These are phyloP conservation scores for Globisporangium recalcitrans DNA, from an alignment of 352 stramenopile genomes.

Conservation along the genomic window DNA sequence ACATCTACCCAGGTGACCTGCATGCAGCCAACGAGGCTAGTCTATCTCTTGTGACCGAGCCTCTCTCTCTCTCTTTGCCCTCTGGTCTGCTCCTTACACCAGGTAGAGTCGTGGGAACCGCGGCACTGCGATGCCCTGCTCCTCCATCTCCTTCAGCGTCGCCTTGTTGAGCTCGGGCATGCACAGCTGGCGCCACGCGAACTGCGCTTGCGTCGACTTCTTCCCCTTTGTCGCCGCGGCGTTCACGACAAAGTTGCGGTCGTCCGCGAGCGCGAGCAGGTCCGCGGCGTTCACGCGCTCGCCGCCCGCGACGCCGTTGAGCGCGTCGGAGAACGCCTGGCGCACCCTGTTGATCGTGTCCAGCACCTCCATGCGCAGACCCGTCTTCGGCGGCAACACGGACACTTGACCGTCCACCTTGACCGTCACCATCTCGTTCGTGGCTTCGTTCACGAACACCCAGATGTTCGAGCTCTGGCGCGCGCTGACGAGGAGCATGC, in stretches of 20 bases:
- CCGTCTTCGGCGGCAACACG: conserved; percentile 40
- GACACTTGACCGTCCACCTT: conserved; percentile 58
- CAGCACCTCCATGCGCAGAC: conserved; percentile 34
- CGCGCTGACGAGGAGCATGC: conserved; percentile 45
- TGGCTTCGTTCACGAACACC: conserved; percentile 43
- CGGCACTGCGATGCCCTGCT: conserved; percentile 22
- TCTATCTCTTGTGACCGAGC: background rate
- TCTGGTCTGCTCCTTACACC: background rate
- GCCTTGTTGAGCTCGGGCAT: conserved; percentile 27
- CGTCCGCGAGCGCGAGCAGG: conserved; percentile 38
- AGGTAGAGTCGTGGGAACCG: conserved; percentile 24
- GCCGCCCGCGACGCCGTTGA: conserved; percentile 30
- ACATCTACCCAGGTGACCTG: background rate
- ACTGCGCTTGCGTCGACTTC: conserved; percentile 16
- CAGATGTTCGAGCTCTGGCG: conserved; percentile 52
- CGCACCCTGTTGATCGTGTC: conserved; percentile 45
- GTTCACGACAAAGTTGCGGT: conserved; percentile 38
- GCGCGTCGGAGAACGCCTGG: conserved; percentile 43
- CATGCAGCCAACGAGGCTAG: background rate
- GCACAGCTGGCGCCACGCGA: conserved; percentile 46
- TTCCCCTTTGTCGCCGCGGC: conserved; percentile 26
- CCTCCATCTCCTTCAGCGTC: conserved; percentile 17
- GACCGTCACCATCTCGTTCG: conserved; percentile 51
- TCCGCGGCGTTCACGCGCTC: conserved; percentile 28
- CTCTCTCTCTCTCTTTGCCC: background rate